phyloP scores from a whole-genome alignment of 2,329 filamentous ascomycete genomes.

The Microcyclosporella mali region DNA sequence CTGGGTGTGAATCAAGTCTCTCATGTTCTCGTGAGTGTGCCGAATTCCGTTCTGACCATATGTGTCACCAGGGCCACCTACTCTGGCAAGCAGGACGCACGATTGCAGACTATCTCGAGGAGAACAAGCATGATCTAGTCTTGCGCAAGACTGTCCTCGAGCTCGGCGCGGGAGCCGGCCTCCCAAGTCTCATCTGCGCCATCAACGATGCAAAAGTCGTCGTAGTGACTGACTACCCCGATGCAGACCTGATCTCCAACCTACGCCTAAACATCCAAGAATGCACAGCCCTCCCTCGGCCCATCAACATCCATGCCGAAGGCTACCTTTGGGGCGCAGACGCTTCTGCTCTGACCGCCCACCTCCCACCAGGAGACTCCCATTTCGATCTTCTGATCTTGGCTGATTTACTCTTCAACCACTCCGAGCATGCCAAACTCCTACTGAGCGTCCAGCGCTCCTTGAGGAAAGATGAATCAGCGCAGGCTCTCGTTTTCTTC shows the following conservation, averaged over 20 bases:
- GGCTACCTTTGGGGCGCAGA: constrained; percentile 82
- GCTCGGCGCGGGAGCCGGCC: constrained; percentile 79
- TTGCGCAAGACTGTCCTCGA: constrained; percentile 68
- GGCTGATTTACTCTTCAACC: constrained; percentile 85
- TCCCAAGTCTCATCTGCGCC: constrained; percentile 67
- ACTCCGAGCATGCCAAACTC: constrained; percentile 76
- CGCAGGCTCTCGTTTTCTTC: constrained; percentile 80
- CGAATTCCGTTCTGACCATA: neutral
- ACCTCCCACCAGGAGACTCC: constrained; percentile 43
- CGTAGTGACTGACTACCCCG: constrained; percentile 85
- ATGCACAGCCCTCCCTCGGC: constrained; percentile 38
- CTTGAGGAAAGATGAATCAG: constrained; percentile 50
- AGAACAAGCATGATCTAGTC: constrained; percentile 56
- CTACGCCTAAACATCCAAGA: constrained; percentile 68
- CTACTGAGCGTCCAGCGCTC: constrained; percentile 65
- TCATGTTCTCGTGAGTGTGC: too few relatives aligned
- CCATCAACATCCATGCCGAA: constrained; percentile 36
- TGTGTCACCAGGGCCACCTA: constrained; percentile 58
- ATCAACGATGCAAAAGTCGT: constrained; percentile 60
- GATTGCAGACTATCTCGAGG: constrained; percentile 71
- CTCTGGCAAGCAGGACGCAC: constrained; percentile 87
- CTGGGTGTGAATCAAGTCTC: too few relatives aligned
- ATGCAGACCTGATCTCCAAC: constrained; percentile 73
- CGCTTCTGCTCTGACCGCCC: constrained; percentile 51
- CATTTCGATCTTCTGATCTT: constrained; percentile 76